Evolutionary conservation across 2,329 filamentous ascomycete genomes (phyloP).

Genomic region (Xylariaceae sp.): DNA sequence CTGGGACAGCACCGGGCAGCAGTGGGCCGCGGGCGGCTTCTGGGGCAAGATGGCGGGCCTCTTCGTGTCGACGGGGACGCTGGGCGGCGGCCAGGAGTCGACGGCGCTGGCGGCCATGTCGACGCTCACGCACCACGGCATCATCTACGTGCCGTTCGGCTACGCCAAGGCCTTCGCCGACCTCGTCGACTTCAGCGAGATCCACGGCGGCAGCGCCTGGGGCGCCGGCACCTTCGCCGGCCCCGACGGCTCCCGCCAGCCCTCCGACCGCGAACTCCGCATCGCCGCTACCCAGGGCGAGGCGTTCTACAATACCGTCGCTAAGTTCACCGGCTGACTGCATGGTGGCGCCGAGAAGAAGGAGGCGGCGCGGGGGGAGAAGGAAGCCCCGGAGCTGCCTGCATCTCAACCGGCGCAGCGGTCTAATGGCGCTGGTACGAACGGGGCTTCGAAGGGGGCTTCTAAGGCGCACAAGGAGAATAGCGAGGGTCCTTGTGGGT

Average conservation of each 20-base stretch:
- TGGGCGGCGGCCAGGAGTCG: constrained; percentile 90
- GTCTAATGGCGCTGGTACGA: constrained; percentile 18
- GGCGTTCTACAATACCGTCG: constrained; percentile 76
- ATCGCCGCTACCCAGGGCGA: constrained; percentile 83
- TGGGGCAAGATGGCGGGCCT: constrained; percentile 88
- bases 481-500: constrained; percentile 73
- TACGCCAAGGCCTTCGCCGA: constrained; percentile 78
- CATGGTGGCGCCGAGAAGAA: constrained; percentile 54
- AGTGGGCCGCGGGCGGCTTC: constrained; percentile 78
- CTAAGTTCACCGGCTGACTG: constrained; percentile 78
- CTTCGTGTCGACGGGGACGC: constrained; percentile 84
- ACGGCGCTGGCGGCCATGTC: constrained; percentile 81
- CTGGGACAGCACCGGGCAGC: constrained; percentile 87
- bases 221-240: constrained; percentile 88
- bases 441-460: constrained; percentile 13
- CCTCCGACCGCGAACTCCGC: constrained; percentile 72
- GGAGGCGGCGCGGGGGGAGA: neutral
- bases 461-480: constrained; percentile 47
- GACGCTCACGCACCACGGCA: constrained; percentile 89
- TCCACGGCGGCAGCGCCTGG: constrained; percentile 88
- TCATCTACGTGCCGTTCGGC: constrained; percentile 94
- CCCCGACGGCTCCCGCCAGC: constrained; percentile 82
- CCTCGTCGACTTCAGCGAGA: constrained; percentile 72
- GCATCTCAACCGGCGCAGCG: constrained; percentile 24
- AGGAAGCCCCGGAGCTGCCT: constrained; percentile 10